Base-by-base conservation (phyloP, 148 eudicot species). In the Agrostemma githago region DNA sequence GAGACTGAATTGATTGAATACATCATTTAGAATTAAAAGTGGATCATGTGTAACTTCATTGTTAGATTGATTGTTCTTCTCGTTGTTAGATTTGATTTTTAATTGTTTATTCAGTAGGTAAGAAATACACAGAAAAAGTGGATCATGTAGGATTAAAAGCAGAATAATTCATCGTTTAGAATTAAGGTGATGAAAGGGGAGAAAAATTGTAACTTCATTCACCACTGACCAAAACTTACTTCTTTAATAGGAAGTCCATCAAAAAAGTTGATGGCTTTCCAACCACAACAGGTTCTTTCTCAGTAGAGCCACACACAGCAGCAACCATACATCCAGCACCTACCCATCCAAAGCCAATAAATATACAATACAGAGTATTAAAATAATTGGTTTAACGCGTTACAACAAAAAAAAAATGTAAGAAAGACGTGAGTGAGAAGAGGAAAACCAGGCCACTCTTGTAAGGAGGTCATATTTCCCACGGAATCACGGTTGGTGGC, bases 281-380 rank as follows among this genome's bases (percentile, higher is more conserved):
- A 14, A 95, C 99, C 41, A 92, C 93, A 72, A 82, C 68, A 63
- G 97, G 99, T 79, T 95, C 93, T 76, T 81, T 90, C 79, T 92
- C 75, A 46, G 97, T 89, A 51, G 97, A 80, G 40, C 97, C 99
- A 76, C 96, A 82, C 6, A 95, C 80, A 63, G 99, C 99, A 78
- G 92, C 93, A 77, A 95, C 99, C 99, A 95, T 95, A 75, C 96
- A 88, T 79, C 99, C 99, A 34, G 96, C 97, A 72, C 97, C 97
- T 94, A 87, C 74, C 74, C 81, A 66, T 61, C 63, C 68, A 68
- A 72, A 71, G 42, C 8, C 56, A 57, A 58, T 46, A 60, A 9
- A 53, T 12, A 66, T 17, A 69, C 20, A 75, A 73, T 44, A 51
- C 3, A 42, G 56, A 10, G 62, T 20, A 6, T 46, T 2, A n/a